These are phyloP conservation scores for Anthracocystis panici-leucophaei DNA, from an alignment of 1,284 basidiomycete genomes.

Conservation along the genomic window DNA sequence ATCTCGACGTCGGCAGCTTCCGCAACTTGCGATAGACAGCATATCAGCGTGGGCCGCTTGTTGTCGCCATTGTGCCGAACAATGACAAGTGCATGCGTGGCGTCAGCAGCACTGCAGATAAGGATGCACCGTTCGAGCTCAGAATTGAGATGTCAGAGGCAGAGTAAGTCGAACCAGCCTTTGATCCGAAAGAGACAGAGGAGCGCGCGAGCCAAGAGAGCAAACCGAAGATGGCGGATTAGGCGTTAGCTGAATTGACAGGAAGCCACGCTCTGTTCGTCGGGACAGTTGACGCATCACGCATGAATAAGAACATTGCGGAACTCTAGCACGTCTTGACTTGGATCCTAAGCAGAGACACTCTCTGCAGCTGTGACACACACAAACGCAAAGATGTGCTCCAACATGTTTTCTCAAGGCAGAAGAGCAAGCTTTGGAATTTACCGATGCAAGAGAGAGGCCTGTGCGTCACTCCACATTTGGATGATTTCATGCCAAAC, in stretches of 20 bases:
- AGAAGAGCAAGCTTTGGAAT: not conserved
- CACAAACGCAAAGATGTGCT: not conserved
- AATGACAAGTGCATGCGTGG: no score
- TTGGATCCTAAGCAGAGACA: no score
- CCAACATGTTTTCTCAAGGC: no score
- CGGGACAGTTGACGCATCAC: no score
- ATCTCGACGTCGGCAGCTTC: conserved; percentile 16
- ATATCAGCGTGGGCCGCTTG: no score
- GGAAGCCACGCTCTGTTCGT: no score
- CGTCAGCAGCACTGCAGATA: no score
- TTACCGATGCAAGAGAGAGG: conserved; percentile 1
- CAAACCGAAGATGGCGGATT: conserved; percentile 2
- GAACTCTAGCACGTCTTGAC: no score
- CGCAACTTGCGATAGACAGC: not conserved
- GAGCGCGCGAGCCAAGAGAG: not conserved
- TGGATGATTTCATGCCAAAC: conserved; percentile 6
- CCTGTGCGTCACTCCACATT: conserved; percentile 35
- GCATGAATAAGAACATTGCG: no score
- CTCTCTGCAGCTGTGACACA: not conserved
- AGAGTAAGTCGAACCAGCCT: not conserved
- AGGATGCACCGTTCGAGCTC: no score
- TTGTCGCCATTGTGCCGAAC: no score
- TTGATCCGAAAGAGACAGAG: not conserved
- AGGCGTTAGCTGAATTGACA: not conserved
- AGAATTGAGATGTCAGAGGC: no score